These are phyloP conservation scores for Paraconiothyrium brasiliense DNA, from an alignment of 2,329 filamentous ascomycete genomes.

Conservation along the genomic window DNA sequence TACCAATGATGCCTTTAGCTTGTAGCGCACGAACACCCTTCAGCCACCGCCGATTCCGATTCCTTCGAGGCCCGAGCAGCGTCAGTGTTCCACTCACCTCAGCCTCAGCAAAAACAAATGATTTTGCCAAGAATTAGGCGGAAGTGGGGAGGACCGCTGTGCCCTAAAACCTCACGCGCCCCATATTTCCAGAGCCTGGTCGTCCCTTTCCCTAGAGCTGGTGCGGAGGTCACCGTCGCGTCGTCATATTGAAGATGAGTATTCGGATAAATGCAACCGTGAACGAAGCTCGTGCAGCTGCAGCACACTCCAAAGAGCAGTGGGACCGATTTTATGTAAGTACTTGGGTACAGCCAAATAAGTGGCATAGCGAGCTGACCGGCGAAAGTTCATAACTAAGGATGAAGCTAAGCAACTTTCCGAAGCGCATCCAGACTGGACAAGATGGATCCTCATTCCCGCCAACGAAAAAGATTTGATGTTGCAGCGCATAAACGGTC, in stretches of 20 bases:
- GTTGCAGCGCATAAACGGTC: constrained; percentile 46
- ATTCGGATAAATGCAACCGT: constrained; percentile 51
- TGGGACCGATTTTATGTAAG: constrained; percentile 51
- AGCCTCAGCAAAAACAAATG: constrained; percentile 50
- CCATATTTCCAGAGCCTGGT: constrained; percentile 45
- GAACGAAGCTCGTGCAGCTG: constrained; percentile 45
- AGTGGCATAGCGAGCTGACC: constrained; percentile 33
- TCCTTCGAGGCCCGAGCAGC: constrained; percentile 48
- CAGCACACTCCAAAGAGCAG: constrained; percentile 49
- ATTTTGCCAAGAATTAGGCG: constrained; percentile 46
- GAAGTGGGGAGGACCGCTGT: constrained; percentile 48
- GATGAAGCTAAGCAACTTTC: constrained; percentile 49
- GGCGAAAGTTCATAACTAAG: constrained; percentile 47
- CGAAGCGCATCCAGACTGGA: constrained; percentile 49
- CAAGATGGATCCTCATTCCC: constrained; percentile 49
- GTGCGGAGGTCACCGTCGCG: constrained; percentile 31
- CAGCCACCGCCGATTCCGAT: constrained; percentile 51
- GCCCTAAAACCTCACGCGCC: constrained; percentile 49
- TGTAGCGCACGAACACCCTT: constrained; percentile 50
- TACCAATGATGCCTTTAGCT: constrained; percentile 44
- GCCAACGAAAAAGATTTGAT: constrained; percentile 49
- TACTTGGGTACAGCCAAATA: constrained; percentile 19
- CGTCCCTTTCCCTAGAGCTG: constrained; percentile 32
- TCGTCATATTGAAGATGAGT: constrained; percentile 41
- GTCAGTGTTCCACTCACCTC: constrained; percentile 47